Evolutionary conservation across 306 rosid genomes (phyloP).

Genomic region (Glycyrrhiza uralensis): DNA sequence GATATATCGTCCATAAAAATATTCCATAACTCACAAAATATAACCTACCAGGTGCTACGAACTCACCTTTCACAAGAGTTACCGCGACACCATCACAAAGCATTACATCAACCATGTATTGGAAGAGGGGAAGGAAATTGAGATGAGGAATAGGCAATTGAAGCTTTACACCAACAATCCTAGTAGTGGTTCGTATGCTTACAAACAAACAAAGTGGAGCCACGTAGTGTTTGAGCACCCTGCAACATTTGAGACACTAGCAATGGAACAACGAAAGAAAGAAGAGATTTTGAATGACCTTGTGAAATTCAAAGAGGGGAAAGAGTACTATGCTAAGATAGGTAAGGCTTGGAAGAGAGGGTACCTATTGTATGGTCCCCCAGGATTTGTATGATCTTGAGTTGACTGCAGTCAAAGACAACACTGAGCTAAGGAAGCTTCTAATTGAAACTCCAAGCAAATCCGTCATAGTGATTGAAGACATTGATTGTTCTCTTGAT

Average conservation of each 20-base stretch:
- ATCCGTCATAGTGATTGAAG: slow-evolving; percentile 52
- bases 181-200: background rate
- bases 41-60: too few relatives aligned
- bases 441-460: slow-evolving; percentile 35
- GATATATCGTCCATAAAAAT: too few relatives aligned
- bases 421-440: slow-evolving; percentile 38
- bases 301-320: slow-evolving; percentile 29
- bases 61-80: slow-evolving; percentile 41
- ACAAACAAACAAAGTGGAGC: slow-evolving; percentile 42
- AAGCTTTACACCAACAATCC: slow-evolving; percentile 49
- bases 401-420: slow-evolving; percentile 46
- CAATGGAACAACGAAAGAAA: slow-evolving; percentile 53
- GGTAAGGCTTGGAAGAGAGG: slow-evolving; percentile 71
- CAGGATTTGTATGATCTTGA: slow-evolving; percentile 67
- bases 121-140: slow-evolving; percentile 14
- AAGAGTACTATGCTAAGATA: slow-evolving; percentile 46
- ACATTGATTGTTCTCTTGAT: slow-evolving; percentile 63
- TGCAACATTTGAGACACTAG: slow-evolving; percentile 38
- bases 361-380: slow-evolving; percentile 53
- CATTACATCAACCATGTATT: slow-evolving; percentile 39
- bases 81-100: slow-evolving; percentile 30
- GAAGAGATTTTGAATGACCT: slow-evolving; percentile 41
- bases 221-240: slow-evolving; percentile 58
- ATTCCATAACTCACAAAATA: too few relatives aligned
- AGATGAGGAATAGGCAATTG: slow-evolving; percentile 16